Evolutionary conservation across 2,329 filamentous ascomycete genomes (phyloP).

Genomic region (Exophiala calicioides): DNA sequence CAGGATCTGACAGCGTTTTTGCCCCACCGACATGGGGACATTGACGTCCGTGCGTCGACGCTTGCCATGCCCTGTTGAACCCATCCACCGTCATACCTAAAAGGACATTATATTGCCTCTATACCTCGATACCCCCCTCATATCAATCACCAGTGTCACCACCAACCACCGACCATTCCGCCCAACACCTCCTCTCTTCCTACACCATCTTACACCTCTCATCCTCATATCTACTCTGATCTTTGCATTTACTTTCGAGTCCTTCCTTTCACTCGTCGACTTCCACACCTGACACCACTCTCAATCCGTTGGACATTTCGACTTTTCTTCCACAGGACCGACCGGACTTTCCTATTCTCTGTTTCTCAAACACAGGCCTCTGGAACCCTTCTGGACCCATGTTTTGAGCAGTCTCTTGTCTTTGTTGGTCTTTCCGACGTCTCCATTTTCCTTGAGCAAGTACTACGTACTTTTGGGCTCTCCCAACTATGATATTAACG

Average conservation of each 20-base stretch:
- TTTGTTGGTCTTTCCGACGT: slow-evolving; percentile 30
- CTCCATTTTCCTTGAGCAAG: slow-evolving; percentile 29
- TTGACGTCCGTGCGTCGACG: slow-evolving; percentile 25
- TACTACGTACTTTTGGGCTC: slow-evolving; percentile 39
- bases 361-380: slow-evolving; percentile 23
- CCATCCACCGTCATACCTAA: slow-evolving; percentile 27
- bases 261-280: slow-evolving; percentile 14
- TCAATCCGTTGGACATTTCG: slow-evolving; percentile 14
- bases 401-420: slow-evolving; percentile 30
- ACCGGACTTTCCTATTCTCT: slow-evolving; percentile 22
- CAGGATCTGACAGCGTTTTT: slow-evolving; percentile 26
- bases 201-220: slow-evolving; percentile 16
- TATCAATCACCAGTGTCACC: slow-evolving; percentile 23
- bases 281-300: slow-evolving; percentile 1
- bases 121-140: slow-evolving; percentile 22
- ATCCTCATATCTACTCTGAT: slow-evolving; percentile 11
- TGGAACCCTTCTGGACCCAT: slow-evolving; percentile 31
- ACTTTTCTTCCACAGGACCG: slow-evolving; percentile 17
- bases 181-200: slow-evolving; percentile 6
- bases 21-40: slow-evolving; percentile 27
- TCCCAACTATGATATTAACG: slow-evolving; percentile 49
- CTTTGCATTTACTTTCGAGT: slow-evolving; percentile 12
- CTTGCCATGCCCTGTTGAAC: slow-evolving; percentile 19
- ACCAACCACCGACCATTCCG: slow-evolving; percentile 17
- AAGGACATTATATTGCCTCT: slow-evolving; percentile 28